phyloP scores from a whole-genome alignment of 1,284 basidiomycete species.

The Marasmius fiardii region DNA sequence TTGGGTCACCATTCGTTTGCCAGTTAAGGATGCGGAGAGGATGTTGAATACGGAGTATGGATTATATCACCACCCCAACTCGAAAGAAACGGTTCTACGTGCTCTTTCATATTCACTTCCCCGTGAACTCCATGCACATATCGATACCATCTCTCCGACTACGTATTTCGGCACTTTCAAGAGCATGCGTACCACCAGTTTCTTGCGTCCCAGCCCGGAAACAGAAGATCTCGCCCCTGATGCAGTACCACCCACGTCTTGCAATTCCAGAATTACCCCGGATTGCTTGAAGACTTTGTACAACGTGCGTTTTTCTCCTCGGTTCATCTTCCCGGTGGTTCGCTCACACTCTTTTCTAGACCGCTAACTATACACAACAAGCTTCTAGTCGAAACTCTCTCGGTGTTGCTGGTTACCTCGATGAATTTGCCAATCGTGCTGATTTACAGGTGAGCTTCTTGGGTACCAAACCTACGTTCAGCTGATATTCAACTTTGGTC shows the following conservation, averaged over 20 bases:
- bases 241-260: slow-evolving; percentile 41
- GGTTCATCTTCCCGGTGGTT: not conserved
- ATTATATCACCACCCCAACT: slow-evolving; percentile 45
- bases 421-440: slow-evolving; percentile 49
- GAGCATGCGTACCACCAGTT: slow-evolving; percentile 16
- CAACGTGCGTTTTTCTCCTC: slow-evolving; percentile 28
- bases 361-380: slow-evolving; percentile 46
- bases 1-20: slow-evolving; percentile 50
- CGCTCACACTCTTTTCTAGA: slow-evolving; percentile 19
- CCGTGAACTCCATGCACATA: slow-evolving; percentile 42
- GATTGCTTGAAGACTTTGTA: slow-evolving; percentile 57
- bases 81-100: slow-evolving; percentile 37
- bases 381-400: slow-evolving; percentile 41
- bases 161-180: slow-evolving; percentile 55
- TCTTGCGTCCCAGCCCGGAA: slow-evolving; percentile 37
- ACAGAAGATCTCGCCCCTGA: slow-evolving; percentile 24
- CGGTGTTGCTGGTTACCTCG: slow-evolving; percentile 56
- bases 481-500: not conserved
- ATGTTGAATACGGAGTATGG: slow-evolving; percentile 54
- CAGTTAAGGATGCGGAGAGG: slow-evolving; percentile 52
- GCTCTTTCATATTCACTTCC: slow-evolving; percentile 56
- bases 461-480: not conserved
- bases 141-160: slow-evolving; percentile 54
- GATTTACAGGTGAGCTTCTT: slow-evolving; percentile 38
- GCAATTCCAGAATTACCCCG: slow-evolving; percentile 49